Percentiles rank a stretch among this genome's conserved stretches.
These are phyloP conservation scores for Calonectria hongkongensis DNA, from an alignment of 2,329 filamentous ascomycete genomes.

Conservation along the genomic window DNA sequence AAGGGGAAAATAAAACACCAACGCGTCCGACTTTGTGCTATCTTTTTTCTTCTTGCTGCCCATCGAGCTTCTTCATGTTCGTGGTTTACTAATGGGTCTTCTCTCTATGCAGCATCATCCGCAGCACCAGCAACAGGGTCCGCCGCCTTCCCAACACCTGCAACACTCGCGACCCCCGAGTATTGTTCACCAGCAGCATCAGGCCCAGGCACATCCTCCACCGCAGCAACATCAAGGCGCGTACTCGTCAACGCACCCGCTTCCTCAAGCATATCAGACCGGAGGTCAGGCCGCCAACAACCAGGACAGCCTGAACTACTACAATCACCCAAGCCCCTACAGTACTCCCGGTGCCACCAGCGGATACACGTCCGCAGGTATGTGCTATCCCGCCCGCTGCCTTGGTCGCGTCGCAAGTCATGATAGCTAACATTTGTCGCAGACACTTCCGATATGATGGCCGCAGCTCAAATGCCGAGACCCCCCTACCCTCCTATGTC, in stretches of 20 bases:
- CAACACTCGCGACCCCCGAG: constrained; percentile 83
- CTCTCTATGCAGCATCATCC: constrained; percentile 84
- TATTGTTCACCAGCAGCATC: constrained; percentile 84
- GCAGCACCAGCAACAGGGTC: constrained; percentile 84
- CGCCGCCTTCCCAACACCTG: constrained; percentile 78
- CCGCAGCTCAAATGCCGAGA: constrained; percentile 81
- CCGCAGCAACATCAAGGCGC: constrained; percentile 79
- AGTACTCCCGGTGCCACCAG: constrained; percentile 87
- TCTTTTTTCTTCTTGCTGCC: constrained; percentile 55
- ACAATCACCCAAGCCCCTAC: constrained; percentile 87
- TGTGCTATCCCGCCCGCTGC: constrained; percentile 60
- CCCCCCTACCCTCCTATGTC: constrained; percentile 89
- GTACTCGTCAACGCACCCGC: constrained; percentile 81
- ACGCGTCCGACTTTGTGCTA: constrained; percentile 66
- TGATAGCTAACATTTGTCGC: constrained; percentile 45
- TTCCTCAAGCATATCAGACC: constrained; percentile 81
- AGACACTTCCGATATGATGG: constrained; percentile 81
- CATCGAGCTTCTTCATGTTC: constrained; percentile 61
- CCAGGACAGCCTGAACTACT: constrained; percentile 82
- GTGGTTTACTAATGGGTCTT: constrained; percentile 74
- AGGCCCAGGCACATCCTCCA: constrained; percentile 77
- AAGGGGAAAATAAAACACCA: constrained; percentile 71
- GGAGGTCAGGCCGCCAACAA: constrained; percentile 76
- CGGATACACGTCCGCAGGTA: constrained; percentile 91
- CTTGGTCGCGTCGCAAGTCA: constrained; percentile 38